These are phyloP conservation scores for Dioscorea zingiberensis DNA, from an alignment of 106 monocot genomes.

Conservation along the genomic window DNA sequence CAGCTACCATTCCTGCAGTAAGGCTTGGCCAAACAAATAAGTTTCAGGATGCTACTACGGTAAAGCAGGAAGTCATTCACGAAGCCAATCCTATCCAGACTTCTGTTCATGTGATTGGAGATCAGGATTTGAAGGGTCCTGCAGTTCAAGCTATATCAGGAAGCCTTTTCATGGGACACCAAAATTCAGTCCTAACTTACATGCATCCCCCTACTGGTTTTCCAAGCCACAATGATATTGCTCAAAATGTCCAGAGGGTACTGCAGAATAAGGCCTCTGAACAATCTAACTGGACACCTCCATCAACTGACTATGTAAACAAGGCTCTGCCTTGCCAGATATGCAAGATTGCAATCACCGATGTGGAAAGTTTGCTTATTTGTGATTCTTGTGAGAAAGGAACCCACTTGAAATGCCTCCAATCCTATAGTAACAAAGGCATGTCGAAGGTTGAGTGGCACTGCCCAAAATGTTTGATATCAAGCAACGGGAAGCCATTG, in stretches of 20 bases:
- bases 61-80: conserved; percentile 18
- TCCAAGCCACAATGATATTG: conserved; percentile 58
- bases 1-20: conserved; percentile 18
- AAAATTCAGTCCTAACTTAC: conserved; percentile 25
- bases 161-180: conserved; percentile 35
- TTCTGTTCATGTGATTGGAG: neutral
- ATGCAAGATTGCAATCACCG: conserved; percentile 64
- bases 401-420: conserved; percentile 82
- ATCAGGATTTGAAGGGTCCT: conserved; percentile 10
- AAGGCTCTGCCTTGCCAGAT: conserved; percentile 51
- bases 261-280: conserved; percentile 50
- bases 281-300: conserved; percentile 53
- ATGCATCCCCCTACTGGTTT: conserved; percentile 28
- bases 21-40: conserved; percentile 23
- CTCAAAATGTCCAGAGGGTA: conserved; percentile 59
- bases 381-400: conserved; percentile 97
- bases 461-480: conserved; percentile 68
- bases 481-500: conserved; percentile 76
- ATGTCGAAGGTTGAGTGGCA: conserved; percentile 86
- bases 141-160: conserved; percentile 20
- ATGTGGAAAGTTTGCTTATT: conserved; percentile 77
- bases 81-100: conserved; percentile 18
- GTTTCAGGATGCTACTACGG: conserved; percentile 10
- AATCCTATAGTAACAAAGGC: conserved; percentile 44
- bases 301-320: conserved; percentile 74